These are phyloP conservation scores for Ascochyta clinopodiicola DNA, from an alignment of 2,329 filamentous ascomycete species.

Conservation along the genomic window DNA sequence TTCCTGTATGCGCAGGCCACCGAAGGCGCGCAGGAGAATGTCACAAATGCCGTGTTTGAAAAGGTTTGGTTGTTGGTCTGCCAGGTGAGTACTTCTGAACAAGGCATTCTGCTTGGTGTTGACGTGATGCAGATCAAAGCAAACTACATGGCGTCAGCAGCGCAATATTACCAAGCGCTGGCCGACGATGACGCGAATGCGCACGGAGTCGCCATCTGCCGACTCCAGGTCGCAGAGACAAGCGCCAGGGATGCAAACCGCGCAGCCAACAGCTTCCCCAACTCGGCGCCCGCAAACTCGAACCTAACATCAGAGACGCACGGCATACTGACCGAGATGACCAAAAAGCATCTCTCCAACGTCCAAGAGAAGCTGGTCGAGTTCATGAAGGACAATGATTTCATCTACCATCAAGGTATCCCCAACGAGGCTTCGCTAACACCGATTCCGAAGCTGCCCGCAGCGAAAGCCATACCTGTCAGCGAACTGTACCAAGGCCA, in stretches of 20 bases:
- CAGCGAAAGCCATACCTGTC: conserved; percentile 95
- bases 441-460: conserved; percentile 86
- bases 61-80: conserved; percentile 88
- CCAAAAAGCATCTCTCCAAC: conserved; percentile 79
- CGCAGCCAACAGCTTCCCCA: conserved; percentile 79
- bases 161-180: conserved; percentile 91
- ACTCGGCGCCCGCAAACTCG: conserved; percentile 76
- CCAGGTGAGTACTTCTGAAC: conserved; percentile 62
- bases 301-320: conserved; percentile 85
- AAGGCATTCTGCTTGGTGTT: neutral
- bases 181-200: conserved; percentile 89
- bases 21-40: conserved; percentile 92
- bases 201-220: conserved; percentile 82
- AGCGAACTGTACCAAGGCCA: conserved; percentile 96
- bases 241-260: conserved; percentile 80
- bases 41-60: conserved; percentile 89
- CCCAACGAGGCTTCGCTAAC: conserved; percentile 83
- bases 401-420: conserved; percentile 94
- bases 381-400: conserved; percentile 91
- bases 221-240: conserved; percentile 80
- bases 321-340: conserved; percentile 74
- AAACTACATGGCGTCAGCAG: conserved; percentile 80
- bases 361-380: conserved; percentile 82
- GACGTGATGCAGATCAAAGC: conserved; percentile 67
- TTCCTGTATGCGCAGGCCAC: conserved; percentile 86